A percentile compares a stretch with the other conserved stretches of the same genome.
Evolutionary conservation across 345 rosid species (phyloP).

Genomic region (Reutealis trisperma): DNA sequence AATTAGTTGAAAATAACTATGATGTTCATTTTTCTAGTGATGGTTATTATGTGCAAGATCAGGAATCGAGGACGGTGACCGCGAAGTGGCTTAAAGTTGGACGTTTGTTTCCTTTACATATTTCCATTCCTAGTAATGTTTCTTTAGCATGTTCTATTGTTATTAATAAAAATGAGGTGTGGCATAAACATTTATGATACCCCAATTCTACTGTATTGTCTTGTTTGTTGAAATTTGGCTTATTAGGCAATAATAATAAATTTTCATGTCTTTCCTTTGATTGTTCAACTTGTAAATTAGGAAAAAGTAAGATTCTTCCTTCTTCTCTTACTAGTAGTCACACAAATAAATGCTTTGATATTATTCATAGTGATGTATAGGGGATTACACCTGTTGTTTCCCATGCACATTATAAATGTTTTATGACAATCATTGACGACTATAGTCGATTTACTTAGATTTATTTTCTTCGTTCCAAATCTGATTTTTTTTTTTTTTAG

Average conservation of each 20-base stretch:
- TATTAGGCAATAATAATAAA: no score
- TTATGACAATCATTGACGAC: no score
- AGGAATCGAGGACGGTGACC: neutral
- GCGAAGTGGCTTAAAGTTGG: slow-evolving; percentile 7
- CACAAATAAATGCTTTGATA: neutral
- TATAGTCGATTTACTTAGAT: neutral
- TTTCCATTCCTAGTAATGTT: neutral
- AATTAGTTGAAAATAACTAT: neutral
- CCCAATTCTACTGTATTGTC: neutral
- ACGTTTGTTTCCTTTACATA: neutral
- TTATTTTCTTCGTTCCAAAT: neutral
- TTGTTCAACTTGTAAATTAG: neutral
- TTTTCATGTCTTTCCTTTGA: no score
- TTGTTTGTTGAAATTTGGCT: neutral
- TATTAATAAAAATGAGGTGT: neutral
- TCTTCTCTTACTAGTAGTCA: neutral
- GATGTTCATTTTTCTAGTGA: neutral
- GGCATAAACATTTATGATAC: neutral
- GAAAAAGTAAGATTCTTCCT: neutral
- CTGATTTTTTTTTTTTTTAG: slow-evolving; percentile 3
- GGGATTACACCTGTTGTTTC: no score
- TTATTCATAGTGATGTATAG: no score
- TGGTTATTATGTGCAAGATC: slow-evolving; percentile 13
- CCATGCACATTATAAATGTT: no score
- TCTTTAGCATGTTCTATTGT: neutral